Evolutionary conservation across 371 early-diverging fungal genomes (phyloP), one percentile per base, ranked within the genome.

Genomic region (Chytridiales sp.): DNA sequence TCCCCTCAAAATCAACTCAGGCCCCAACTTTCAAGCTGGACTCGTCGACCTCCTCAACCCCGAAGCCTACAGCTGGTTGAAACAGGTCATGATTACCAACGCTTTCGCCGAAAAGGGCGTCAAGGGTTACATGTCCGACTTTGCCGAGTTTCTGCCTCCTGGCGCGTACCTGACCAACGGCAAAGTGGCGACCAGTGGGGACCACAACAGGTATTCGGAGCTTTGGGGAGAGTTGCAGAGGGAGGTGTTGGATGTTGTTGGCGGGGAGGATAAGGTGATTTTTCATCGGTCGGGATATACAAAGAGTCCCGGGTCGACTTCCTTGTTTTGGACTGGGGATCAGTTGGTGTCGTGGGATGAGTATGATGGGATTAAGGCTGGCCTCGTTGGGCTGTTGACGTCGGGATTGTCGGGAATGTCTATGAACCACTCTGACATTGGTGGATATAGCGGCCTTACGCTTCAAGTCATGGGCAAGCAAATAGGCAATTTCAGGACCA

Each of bases 331-430:
- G 71, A 64, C 77, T 24, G 79, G 79, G 3, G 75, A 76, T 38
- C 66, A 72, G 66, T 71, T 56, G 78, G 79, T n/a, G 61, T 77
- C 41, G 73, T 57, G 73, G 77, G 15, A 77, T 78, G 62, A 59
- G 60, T 50, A 24, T 46, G 56, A 44, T 46, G 40, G 29, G 11
- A 39, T 27, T 24, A 44, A 61, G 32, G 27, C 39, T 6, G 55
- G 42, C 11, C 15, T 39, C 13, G 29, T 62, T 27, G 81, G 69
- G 8, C 75, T 80, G 78, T 60, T 80, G 17, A 69, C 74, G 4
- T 72, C 70, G 24, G 81, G 81, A 0, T 75, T 80, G 21, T 75
- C 78, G 2, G 80, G 82, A 2, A 67, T 78, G 35, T 61, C 79
- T 27, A 58, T 75, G 21, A 75, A 60, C 2, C 82, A 81, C 31